Evolutionary conservation across 73 alveolate species (phyloP), one percentile per base, ranked within the genome.

Genomic region (Paramecium tetraurelia): DNA sequence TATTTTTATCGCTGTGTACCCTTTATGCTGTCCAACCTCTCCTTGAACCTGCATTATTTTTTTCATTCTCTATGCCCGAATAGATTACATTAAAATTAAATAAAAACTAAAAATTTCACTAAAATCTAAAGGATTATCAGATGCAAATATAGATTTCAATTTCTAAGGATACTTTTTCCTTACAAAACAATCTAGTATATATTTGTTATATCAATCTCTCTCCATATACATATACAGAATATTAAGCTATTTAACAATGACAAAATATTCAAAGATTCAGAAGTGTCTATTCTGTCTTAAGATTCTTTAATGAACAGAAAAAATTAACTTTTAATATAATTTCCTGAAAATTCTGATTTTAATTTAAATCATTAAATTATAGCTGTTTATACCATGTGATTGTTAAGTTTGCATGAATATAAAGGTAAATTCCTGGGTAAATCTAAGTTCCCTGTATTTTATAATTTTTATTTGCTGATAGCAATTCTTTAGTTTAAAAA

Each of bases 11-110:
- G 58, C 70, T 22, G 46, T 48, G 4, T 21, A 48, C 14, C 57
- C 75, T 46, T 80, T 44, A 18, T 80, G 46, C 38, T 41, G 27
- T 40, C 90, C 90, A 21, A 80, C 90, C 29, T 80, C 90, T 20
- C 90, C 90, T 27, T 48, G 72, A 11, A 80, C 90, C 21, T 41
- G 14, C 90, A 80, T 80, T 20, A 80, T 46, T 46, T 80, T 80
- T 46, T 46, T 80, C 90, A 80, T 41, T 80, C 90, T 80, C 75
- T 80, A 80, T 22, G 90, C 90, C 3, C 90, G 44, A 44, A 80
- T 80, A 4, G 90, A 80, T 80, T 80, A 21, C 90, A 80, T 80
- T 75, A 38, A 38, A 35, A 18, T 18, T 53, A n/a, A 53, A 16
- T 48, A 53, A 53, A 53, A 53, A 53, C 69, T 53, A 18, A 53